Percentiles rank a stretch among this genome's conserved stretches.
These are phyloP conservation scores for Comarum palustre DNA, from an alignment of 306 rosid genomes.

Conservation along the genomic window DNA sequence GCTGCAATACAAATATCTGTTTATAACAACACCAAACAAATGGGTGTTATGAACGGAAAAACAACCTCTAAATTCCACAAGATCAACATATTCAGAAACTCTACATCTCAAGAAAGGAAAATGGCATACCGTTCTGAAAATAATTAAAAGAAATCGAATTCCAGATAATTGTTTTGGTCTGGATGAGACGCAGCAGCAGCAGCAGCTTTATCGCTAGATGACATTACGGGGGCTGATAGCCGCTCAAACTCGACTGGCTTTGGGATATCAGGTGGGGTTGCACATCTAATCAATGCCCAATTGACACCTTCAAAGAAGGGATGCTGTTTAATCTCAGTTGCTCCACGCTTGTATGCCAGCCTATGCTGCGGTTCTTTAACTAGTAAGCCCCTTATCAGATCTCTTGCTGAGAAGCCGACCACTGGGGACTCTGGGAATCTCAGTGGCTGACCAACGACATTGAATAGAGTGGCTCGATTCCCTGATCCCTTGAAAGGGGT, in stretches of 20 bases:
- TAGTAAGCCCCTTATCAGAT: slow-evolving; percentile 44
- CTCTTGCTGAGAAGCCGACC: slow-evolving; percentile 47
- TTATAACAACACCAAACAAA: slow-evolving; percentile 34
- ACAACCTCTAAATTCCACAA: slow-evolving; percentile 22
- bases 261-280: slow-evolving; percentile 55
- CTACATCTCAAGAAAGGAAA: slow-evolving; percentile 34
- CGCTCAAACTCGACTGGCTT: slow-evolving; percentile 43
- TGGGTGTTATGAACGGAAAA: slow-evolving; percentile 17
- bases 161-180: slow-evolving; percentile 46
- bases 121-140: slow-evolving; percentile 24
- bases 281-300: slow-evolving; percentile 56
- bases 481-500: slow-evolving; percentile 62
- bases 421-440: slow-evolving; percentile 44
- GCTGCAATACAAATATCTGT: slow-evolving; percentile 32
- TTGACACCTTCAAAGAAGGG: slow-evolving; percentile 54
- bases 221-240: slow-evolving; percentile 31
- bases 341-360: slow-evolving; percentile 52
- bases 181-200: slow-evolving; percentile 31
- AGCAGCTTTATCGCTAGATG: slow-evolving; percentile 29
- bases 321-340: slow-evolving; percentile 53
- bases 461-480: slow-evolving; percentile 47
- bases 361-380: slow-evolving; percentile 53
- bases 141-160: slow-evolving; percentile 52
- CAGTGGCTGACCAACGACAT: slow-evolving; percentile 54
- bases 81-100: slow-evolving; percentile 27